These are phyloP conservation scores for Thinopyrum elongatum DNA, from an alignment of 176 grass and related monocot species.

Conservation along the genomic window DNA sequence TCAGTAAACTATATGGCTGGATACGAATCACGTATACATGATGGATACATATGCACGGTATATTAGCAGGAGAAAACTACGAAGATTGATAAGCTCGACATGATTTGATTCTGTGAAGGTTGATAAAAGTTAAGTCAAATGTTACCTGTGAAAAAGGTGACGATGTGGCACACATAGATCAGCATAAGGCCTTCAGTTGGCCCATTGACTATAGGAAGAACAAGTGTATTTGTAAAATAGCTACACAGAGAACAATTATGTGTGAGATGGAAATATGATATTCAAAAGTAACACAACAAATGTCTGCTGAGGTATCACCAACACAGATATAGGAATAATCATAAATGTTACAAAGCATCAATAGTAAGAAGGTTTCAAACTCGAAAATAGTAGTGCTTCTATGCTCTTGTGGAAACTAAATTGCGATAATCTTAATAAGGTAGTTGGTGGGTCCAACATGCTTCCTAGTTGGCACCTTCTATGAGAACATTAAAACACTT, in stretches of 20 bases:
- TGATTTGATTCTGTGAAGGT: not conserved
- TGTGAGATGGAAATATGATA: slow-evolving; percentile 7
- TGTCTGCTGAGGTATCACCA: not conserved
- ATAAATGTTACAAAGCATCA: slow-evolving; percentile 7
- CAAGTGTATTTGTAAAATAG: slow-evolving; percentile 97
- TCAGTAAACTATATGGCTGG: not conserved
- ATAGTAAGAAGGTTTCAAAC: not conserved
- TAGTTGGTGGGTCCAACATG: not conserved
- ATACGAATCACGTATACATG: not conserved
- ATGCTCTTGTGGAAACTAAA: slow-evolving; percentile 17
- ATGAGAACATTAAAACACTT: slow-evolving; percentile 10
- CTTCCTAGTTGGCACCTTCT: not conserved
- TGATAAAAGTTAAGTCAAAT: slow-evolving; percentile 9
- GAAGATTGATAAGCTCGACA: not conserved
- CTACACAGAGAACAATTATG: slow-evolving; percentile 38
- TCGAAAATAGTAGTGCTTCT: not conserved
- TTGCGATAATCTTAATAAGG: not conserved
- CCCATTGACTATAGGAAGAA: slow-evolving; percentile 92
- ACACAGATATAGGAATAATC: not conserved
- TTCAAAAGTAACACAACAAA: slow-evolving; percentile 4
- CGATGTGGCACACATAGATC: slow-evolving; percentile 83
- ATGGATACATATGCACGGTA: not conserved
- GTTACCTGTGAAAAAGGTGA: slow-evolving; percentile 90
- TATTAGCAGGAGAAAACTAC: slow-evolving; percentile 4
- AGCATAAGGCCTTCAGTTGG: slow-evolving; percentile 99